Percentiles rank a stretch among this genome's conserved stretches.
Conservation (phyloP, 2,329 filamentous ascomycete species). For the Amylocarpus encephaloides region DNA sequence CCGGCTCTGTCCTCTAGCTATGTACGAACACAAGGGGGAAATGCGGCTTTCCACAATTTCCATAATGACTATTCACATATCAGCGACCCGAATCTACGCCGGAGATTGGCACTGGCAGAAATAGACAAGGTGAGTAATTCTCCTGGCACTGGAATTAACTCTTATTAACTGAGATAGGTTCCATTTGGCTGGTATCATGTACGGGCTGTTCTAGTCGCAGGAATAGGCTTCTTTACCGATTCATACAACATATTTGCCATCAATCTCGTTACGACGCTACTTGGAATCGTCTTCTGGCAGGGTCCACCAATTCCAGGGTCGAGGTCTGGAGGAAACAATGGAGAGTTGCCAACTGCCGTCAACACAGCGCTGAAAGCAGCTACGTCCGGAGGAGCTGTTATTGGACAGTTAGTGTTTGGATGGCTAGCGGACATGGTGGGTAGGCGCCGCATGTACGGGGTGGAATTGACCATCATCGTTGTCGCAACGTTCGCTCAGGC, state of each 20-base stretch:
- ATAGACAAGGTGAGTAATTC: slow-evolving; percentile 53
- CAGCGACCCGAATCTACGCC: slow-evolving; percentile 67
- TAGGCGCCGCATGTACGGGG: slow-evolving; percentile 75
- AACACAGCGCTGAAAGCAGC: slow-evolving; percentile 76
- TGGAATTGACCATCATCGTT: slow-evolving; percentile 68
- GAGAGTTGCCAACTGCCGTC: slow-evolving; percentile 54
- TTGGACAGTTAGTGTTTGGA: slow-evolving; percentile 73
- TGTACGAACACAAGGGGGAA: slow-evolving; percentile 50
- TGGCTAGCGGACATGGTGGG: slow-evolving; percentile 71
- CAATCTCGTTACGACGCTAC: slow-evolving; percentile 62
- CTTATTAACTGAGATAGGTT: slow-evolving; percentile 19
- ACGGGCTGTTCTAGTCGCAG: slow-evolving; percentile 67
- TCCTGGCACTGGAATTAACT: background rate
- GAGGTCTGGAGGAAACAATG: slow-evolving; percentile 43
- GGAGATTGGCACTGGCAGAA: slow-evolving; percentile 69
- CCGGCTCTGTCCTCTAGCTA: slow-evolving; percentile 17
- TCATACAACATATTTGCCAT: slow-evolving; percentile 79
- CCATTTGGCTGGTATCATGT: slow-evolving; percentile 69
- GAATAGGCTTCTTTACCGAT: slow-evolving; percentile 79
- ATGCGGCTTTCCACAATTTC: slow-evolving; percentile 68
- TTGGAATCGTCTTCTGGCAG: slow-evolving; percentile 73
- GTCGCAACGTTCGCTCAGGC: slow-evolving; percentile 62
- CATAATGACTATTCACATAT: slow-evolving; percentile 47
- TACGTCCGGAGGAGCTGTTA: slow-evolving; percentile 70
- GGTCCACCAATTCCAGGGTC: slow-evolving; percentile 37